Evolutionary conservation across 345 rosid genomes (phyloP), one percentile per base, ranked within the genome.

Genomic region (Brassica nigra): DNA sequence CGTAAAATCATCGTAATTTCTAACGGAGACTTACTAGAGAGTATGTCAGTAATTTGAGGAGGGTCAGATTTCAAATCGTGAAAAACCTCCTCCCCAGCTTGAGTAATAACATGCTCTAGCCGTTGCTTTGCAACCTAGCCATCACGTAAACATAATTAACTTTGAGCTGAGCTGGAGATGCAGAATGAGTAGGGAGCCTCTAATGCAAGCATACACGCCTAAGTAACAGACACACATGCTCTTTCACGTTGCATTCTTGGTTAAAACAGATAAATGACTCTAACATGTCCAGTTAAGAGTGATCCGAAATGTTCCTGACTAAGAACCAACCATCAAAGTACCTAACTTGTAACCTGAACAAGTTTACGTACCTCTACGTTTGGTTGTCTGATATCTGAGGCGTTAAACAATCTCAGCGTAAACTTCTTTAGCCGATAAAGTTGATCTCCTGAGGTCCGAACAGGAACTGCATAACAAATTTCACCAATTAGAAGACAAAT

Each of bases 361-460:
- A 9, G 12, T 39, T 42, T 9, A 58, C 73, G 73, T 84, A 91
- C 99, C 97, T 88, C 91, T 16, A 89, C 68, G 85, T 95, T 88
- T 10, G 97, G 95, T 80, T 85, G 90, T 77, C 83, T 87, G 66
- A 93, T 86, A 85, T 93, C 97, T 0, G 95, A 85, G 66, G 91
- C 96, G 42, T 89, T 85, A 81, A 89, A 90, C 83, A 95, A 82
- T 68, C 98, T 87, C 82, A 95, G 75, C 79, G 86, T 95, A 86
- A 95, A 95, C 87, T 86, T 90, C 84, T 89, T 90, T 8, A 95
- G 80, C 87, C 99, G 78, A 84, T 93, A 95, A 4, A 97, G 97
- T 75, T 91, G 99, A 85, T 95, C 99, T 80, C 98, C 89, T n/a
- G 93, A 87, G 1, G 97, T 93, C 83, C 99, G 85, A 68, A 95